Percentiles rank a stretch among this genome's conserved stretches.
These are phyloP conservation scores for Xylariaceae sp. DNA, from an alignment of 2,329 filamentous ascomycete genomes.

Conservation along the genomic window DNA sequence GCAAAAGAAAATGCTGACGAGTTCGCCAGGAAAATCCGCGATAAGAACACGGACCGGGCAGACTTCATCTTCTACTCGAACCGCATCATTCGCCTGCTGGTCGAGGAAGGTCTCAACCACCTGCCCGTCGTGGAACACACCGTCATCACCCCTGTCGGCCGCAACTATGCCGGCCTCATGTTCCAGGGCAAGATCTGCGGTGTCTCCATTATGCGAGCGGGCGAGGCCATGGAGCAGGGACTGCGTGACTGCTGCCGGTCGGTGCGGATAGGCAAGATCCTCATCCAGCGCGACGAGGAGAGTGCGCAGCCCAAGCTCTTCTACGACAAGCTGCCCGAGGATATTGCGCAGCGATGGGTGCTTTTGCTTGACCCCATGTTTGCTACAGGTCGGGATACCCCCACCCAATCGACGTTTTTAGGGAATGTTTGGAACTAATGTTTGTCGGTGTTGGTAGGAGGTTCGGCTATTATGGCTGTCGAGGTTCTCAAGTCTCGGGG, in stretches of 20 bases:
- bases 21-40: conserved; percentile 77
- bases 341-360: conserved; percentile 90
- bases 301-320: conserved; percentile 88
- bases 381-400: conserved; percentile 66
- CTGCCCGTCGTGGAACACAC: conserved; percentile 84
- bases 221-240: conserved; percentile 97
- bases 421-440: conserved; percentile 4
- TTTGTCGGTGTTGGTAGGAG: conserved; percentile 50
- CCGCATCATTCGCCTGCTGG: conserved; percentile 90
- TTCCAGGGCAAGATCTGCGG: conserved; percentile 99
- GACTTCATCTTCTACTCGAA: conserved; percentile 99
- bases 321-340: conserved; percentile 94
- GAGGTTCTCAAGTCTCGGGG: conserved; percentile 85
- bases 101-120: conserved; percentile 96
- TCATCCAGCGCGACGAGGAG: conserved; percentile 96
- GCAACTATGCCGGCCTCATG: conserved; percentile 81
- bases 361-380: conserved; percentile 97
- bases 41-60: conserved; percentile 80
- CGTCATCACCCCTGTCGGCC: conserved; percentile 86
- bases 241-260: conserved; percentile 93
- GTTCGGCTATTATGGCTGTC: conserved; percentile 94
- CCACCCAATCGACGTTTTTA: too few species aligned
- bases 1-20: conserved; percentile 9
- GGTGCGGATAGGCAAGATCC: conserved; percentile 96
- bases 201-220: conserved; percentile 96